Conservation (phyloP, 148 eudicot genomes). For the Rhododendron griersonianum region DNA sequence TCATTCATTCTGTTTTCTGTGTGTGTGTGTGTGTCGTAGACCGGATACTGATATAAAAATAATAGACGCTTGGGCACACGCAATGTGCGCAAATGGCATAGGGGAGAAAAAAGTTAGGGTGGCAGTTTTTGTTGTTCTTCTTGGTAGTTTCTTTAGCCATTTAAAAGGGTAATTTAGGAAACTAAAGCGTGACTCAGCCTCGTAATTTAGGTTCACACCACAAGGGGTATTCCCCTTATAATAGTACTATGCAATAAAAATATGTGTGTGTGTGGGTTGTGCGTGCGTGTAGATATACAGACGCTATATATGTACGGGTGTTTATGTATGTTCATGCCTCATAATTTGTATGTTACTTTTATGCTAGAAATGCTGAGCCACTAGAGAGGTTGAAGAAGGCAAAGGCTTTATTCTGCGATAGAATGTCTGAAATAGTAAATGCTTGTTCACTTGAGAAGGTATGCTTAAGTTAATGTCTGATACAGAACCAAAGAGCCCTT, state of each 20-base stretch:
- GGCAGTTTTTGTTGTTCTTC: neutral
- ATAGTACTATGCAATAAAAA: neutral
- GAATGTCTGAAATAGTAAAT: conserved; percentile 37
- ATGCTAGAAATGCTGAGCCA: conserved; percentile 84
- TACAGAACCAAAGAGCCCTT: neutral
- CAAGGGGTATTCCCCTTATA: neutral
- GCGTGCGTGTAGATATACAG: neutral
- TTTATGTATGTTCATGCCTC: neutral
- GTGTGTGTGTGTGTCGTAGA: neutral
- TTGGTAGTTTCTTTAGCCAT: neutral
- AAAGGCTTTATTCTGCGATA: conserved; percentile 50
- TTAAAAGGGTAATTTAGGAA: neutral
- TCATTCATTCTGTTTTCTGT: neutral
- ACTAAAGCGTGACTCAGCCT: neutral
- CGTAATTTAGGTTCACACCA: neutral
- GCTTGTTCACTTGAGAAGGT: conserved; percentile 57
- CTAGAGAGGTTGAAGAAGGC: conserved; percentile 75
- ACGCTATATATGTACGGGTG: neutral
- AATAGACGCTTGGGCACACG: neutral
- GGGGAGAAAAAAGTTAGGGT: neutral
- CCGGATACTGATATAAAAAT: neutral
- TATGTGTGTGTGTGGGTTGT: neutral
- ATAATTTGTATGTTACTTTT: neutral
- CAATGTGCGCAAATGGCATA: neutral
- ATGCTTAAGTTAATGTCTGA: conserved; percentile 5